Base-by-base conservation (phyloP, 805 yeast genomes). In the Yamadazyma akitaensis region DNA sequence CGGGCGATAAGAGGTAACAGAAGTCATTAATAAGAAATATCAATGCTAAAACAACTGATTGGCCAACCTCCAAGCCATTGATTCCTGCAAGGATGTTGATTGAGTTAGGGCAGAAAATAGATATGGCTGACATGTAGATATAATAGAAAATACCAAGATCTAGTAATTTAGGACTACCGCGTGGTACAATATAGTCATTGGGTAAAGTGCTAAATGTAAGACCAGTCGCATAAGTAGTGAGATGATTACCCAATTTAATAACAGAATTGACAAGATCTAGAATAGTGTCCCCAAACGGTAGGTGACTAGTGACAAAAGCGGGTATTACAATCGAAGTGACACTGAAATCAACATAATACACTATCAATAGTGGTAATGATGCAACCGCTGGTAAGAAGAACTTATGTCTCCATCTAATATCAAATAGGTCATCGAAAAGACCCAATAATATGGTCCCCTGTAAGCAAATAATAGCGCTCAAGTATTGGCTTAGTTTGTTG, bases 31-130 rank as follows among this genome's bases (percentile, higher is more conserved):
- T 56, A 18, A 94, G 64, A 38, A 92, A 77, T 26, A 89, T 74
- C 0, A 81, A 38, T 0, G 88, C 89, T 44, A 94, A 71, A 0
- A 92, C 85, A 4, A 92, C 76, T 30, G 95, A 82, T 65, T 94
- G 99, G 24, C 97, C 98, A 11, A 91, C 97, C 67, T 94, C 99
- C 37, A 94, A 72, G 0, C 99, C 99, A 63, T 94, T 94, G 40
- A 94, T 80, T 5, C 99, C 99, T 0, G 99, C 99, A 26, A 91
- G 71, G 43, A 94, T 94, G 62, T 94, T 94, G 64, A 94, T 90
- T 10, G 97, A 88, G 62, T 94, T 92, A 19, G 99, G 97, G 58
- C 97, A 86, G 61, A 94, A 94, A 34, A 94, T 92, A 2, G 96
- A 85, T 48, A 94, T 81, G 0, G 96, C 76, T 0, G 85, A 88